Percentiles rank a stretch among this genome's conserved stretches.
Conservation (phyloP, 2,329 filamentous ascomycete genomes). For the Rutstroemia sp. region DNA sequence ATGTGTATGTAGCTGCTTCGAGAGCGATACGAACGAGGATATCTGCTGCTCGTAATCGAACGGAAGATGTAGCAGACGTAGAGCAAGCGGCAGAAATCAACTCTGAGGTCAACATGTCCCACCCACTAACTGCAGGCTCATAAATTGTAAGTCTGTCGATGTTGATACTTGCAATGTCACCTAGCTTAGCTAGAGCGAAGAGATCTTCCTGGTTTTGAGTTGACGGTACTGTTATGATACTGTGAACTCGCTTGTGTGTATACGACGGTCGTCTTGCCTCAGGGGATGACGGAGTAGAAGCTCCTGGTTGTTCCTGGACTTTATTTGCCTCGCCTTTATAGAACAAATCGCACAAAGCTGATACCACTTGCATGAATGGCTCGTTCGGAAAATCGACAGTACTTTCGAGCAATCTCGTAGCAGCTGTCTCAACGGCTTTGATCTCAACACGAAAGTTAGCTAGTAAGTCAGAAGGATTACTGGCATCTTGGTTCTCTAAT, state of each 20-base stretch:
- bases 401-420: slow-evolving; percentile 80
- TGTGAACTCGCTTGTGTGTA: slow-evolving; percentile 33
- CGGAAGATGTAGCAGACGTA: slow-evolving; percentile 39
- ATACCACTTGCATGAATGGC: slow-evolving; percentile 70
- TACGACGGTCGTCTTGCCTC: slow-evolving; percentile 21
- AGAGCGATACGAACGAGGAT: slow-evolving; percentile 53
- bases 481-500: slow-evolving; percentile 36
- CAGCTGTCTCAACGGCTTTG: slow-evolving; percentile 80
- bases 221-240: slow-evolving; percentile 39
- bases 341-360: slow-evolving; percentile 67
- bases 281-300: slow-evolving; percentile 19
- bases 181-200: slow-evolving; percentile 66
- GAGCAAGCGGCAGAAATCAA: slow-evolving; percentile 46
- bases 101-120: slow-evolving; percentile 57
- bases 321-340: slow-evolving; percentile 29
- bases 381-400: slow-evolving; percentile 83
- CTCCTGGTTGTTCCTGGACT: slow-evolving; percentile 20
- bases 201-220: slow-evolving; percentile 54
- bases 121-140: slow-evolving; percentile 63
- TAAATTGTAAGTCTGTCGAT: slow-evolving; percentile 65
- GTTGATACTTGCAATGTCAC: slow-evolving; percentile 67
- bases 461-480: slow-evolving; percentile 35
- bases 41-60: slow-evolving; percentile 55
- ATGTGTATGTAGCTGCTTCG: slow-evolving; percentile 50
- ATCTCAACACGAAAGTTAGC: slow-evolving; percentile 74